phyloP scores from a whole-genome alignment of 352 stramenopile species.

The Hyaloperonospora arabidopsidis region DNA sequence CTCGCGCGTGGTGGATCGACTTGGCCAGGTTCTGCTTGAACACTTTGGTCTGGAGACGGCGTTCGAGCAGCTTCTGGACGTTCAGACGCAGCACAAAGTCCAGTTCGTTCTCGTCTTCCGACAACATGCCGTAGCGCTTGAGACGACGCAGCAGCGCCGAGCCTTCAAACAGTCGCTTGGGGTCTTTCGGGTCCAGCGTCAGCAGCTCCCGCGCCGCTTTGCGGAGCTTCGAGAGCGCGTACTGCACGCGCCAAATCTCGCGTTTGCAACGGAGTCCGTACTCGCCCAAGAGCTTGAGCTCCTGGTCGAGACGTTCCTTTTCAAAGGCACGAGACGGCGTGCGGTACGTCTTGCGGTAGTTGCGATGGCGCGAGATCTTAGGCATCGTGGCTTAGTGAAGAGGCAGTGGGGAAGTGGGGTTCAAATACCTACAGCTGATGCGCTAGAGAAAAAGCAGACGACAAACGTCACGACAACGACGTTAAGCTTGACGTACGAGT shows the following conservation, averaged over 20 bases:
- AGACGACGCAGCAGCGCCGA: slow-evolving; percentile 95
- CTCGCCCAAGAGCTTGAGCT: slow-evolving; percentile 98
- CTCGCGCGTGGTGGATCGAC: slow-evolving; percentile 98
- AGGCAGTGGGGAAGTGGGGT: slow-evolving; percentile 59
- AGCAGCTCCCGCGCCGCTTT: slow-evolving; percentile 97
- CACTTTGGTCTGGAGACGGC: slow-evolving; percentile 97
- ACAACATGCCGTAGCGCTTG: slow-evolving; percentile 93
- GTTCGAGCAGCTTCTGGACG: slow-evolving; percentile 98
- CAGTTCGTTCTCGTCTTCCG: slow-evolving; percentile 96
- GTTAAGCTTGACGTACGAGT: too few species aligned
- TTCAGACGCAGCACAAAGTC: slow-evolving; percentile 98
- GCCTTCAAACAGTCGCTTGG: slow-evolving; percentile 98
- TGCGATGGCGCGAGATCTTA: slow-evolving; percentile 82
- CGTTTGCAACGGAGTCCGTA: slow-evolving; percentile 99
- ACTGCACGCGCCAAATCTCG: slow-evolving; percentile 99
- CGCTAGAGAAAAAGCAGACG: background rate
- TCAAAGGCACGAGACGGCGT: slow-evolving; percentile 98
- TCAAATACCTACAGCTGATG: slow-evolving; percentile 43
- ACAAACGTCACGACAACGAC: too few species aligned
- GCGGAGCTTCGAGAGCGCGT: slow-evolving; percentile 97
- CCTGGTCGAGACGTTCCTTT: slow-evolving; percentile 99
- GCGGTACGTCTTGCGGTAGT: slow-evolving; percentile 98
- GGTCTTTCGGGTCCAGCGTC: slow-evolving; percentile 97
- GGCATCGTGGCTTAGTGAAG: slow-evolving; percentile 67
- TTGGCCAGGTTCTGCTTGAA: slow-evolving; percentile 99